These are phyloP conservation scores for Pleurotus giganteus DNA, from an alignment of 768 basidiomycete species.

Conservation along the genomic window DNA sequence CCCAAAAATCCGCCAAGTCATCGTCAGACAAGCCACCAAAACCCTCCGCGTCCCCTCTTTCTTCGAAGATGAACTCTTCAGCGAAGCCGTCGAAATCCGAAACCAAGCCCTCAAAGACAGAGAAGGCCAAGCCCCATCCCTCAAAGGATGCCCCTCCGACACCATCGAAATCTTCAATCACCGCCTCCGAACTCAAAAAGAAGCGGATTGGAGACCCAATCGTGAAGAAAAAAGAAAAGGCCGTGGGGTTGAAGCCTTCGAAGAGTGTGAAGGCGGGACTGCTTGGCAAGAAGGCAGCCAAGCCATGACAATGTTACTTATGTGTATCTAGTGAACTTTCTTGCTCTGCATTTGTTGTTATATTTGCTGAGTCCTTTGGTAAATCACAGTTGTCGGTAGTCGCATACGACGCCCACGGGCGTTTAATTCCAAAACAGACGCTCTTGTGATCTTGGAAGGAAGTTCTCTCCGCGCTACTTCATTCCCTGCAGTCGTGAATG, in stretches of 20 bases:
- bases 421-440: no score
- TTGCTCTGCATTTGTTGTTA: not conserved
- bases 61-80: constrained; percentile 1
- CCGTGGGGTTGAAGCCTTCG: constrained; percentile 32
- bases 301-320: constrained; percentile 19
- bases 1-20: not conserved
- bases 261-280: constrained; percentile 56
- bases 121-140: constrained; percentile 4
- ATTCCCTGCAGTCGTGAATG: no score
- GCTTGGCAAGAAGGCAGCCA: constrained; percentile 50
- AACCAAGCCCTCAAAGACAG: constrained; percentile 3
- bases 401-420: no score
- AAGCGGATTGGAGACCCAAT: constrained; percentile 42
- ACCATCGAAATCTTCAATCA: constrained; percentile 20
- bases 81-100: constrained; percentile 9
- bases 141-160: not conserved
- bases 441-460: no score
- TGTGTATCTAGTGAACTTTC: not conserved
- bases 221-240: constrained; percentile 59
- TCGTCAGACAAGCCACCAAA: constrained; percentile 18
- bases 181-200: constrained; percentile 49
- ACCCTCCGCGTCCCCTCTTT: constrained; percentile 1
- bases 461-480: no score
- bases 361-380: no score
- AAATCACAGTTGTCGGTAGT: no score